These are phyloP conservation scores for Thermothelomyces thermophilus DNA, from an alignment of 2,329 filamentous ascomycete genomes.

Conservation along the genomic window DNA sequence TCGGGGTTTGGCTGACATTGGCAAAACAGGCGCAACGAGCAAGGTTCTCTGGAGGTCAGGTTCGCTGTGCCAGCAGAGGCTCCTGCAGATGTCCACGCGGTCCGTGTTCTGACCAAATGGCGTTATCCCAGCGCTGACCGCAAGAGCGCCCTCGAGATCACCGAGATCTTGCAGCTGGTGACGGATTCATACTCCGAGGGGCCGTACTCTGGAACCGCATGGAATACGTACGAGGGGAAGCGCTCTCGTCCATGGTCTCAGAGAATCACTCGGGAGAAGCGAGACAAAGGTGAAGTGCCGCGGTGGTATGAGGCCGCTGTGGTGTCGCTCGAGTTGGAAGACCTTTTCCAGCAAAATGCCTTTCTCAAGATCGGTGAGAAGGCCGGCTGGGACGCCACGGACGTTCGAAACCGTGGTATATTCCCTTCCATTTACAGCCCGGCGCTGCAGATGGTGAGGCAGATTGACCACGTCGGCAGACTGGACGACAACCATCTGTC, in stretches of 20 bases:
- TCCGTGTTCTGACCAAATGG: conserved; percentile 21
- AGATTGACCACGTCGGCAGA: conserved; percentile 29
- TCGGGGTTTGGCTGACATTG: neutral
- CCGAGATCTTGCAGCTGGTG: conserved; percentile 19
- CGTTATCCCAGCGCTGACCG: conserved; percentile 12
- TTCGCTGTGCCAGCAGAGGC: conserved; percentile 5
- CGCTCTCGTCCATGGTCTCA: conserved; percentile 2
- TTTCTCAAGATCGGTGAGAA: conserved; percentile 22
- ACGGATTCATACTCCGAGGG: neutral
- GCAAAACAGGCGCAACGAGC: conserved; percentile 1
- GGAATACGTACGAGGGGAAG: neutral
- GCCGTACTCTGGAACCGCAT: neutral
- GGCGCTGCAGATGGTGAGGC: conserved; percentile 25
- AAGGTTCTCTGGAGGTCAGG: neutral
- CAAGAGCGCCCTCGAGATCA: conserved; percentile 19
- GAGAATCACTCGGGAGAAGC: conserved; percentile 7
- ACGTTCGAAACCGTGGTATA: conserved; percentile 17
- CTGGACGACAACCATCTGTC: conserved; percentile 14
- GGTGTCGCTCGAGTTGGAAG: conserved; percentile 24
- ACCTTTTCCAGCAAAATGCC: conserved; percentile 25
- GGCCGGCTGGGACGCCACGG: conserved; percentile 23
- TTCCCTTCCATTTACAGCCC: conserved; percentile 23
- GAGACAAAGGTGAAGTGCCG: conserved; percentile 17
- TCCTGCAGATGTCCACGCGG: conserved; percentile 1
- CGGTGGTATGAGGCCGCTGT: conserved; percentile 30